These are phyloP conservation scores for Trichoderma pleuroti DNA, from an alignment of 2,329 filamentous ascomycete species.

Conservation along the genomic window DNA sequence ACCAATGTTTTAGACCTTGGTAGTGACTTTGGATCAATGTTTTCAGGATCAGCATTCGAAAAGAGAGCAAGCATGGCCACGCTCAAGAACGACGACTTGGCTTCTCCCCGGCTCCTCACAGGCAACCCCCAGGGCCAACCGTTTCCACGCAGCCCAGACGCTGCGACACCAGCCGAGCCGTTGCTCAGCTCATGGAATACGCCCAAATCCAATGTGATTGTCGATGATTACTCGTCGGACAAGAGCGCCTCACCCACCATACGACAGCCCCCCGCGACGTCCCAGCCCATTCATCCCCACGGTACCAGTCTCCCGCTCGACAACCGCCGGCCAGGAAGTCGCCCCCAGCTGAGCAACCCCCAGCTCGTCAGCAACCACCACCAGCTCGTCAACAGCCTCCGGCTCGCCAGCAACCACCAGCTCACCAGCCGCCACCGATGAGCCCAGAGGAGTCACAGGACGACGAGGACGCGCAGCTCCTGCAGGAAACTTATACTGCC, in stretches of 20 bases:
- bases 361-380: not conserved
- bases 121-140: conserved; percentile 43
- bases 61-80: conserved; percentile 53
- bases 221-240: conserved; percentile 41
- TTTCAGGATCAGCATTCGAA: conserved; percentile 50
- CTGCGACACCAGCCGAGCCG: conserved; percentile 43
- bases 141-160: conserved; percentile 44
- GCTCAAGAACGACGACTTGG: conserved; percentile 39
- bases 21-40: conserved; percentile 56
- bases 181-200: conserved; percentile 49
- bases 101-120: conserved; percentile 45
- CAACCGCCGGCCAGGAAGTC: not conserved
- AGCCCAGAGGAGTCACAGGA: conserved; percentile 41
- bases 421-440: conserved; percentile 28
- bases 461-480: conserved; percentile 51
- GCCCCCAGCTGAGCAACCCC: not conserved
- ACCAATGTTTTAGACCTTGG: conserved; percentile 47
- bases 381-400: conserved; percentile 25
- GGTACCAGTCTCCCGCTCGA: conserved; percentile 1
- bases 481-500: conserved; percentile 51
- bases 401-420: not conserved
- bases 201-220: conserved; percentile 39
- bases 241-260: conserved; percentile 36
- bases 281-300: conserved; percentile 37
- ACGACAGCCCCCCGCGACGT: conserved; percentile 40